Evolutionary conservation across 2,329 filamentous ascomycete species (phyloP), one percentile per base, ranked within the genome.

Genomic region (Cadophora malorum): DNA sequence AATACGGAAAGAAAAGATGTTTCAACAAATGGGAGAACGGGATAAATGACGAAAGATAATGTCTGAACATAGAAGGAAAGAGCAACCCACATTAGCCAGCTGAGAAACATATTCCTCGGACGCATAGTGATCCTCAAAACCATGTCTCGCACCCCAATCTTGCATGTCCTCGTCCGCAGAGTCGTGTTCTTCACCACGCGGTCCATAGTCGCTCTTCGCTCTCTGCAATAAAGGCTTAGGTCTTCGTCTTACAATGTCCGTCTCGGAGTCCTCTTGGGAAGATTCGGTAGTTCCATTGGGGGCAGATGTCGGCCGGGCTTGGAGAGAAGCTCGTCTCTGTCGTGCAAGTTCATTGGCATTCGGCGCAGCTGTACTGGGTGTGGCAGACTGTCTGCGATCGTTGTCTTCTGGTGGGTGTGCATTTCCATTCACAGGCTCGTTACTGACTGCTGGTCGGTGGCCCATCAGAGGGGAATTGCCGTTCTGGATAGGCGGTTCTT

Each of bases 121-220:
- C 67, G 88, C 88, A 77, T 92, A 88, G 78, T 92, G 89, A 71
- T 89, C 87, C 73, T 91, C 90, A 85, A 90, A 92, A 63, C 90
- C 90, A 81, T 93, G 90, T 67, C 90, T 84, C 82, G 77, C 76
- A 53, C 77, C 77, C 76, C 76, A 79, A 64, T 73, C 75, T 66
- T 75, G 72, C 60, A 70, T 69, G 9, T 76, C 74, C 14, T 76
- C 74, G 19, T 74, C 72, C 23, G 76, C 75, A 23, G 68, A 71
- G 41, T 75, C 71, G 49, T 53, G 35, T 50, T 76, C 75, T 58
- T 81, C 81, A 66, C 80, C 79, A 68, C 77, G 72, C 28, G 84
- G 81, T 49, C 82, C 83, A 79, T 83, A 83, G 71, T 88, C 83
- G 75, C 83, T 85, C 76, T 82, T 84, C 66, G 87, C 81, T 71